Percentiles rank a stretch among this genome's conserved stretches.
phyloP scores from a whole-genome alignment of 208 protist genomes.

The Crithidia bombi region DNA sequence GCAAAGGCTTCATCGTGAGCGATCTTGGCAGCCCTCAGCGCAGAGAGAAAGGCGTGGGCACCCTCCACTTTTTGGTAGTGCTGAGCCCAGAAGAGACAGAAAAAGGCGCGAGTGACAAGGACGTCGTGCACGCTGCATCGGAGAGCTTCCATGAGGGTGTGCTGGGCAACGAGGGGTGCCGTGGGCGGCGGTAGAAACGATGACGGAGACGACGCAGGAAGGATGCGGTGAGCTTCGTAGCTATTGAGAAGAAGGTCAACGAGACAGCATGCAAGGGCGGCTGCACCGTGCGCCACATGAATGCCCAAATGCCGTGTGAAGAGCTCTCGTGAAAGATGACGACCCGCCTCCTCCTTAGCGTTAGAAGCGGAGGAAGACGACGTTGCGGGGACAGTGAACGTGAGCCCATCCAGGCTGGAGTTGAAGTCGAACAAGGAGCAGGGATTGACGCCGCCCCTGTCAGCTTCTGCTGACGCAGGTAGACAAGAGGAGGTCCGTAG shows the following conservation, averaged over 20 bases:
- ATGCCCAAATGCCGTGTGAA: slow-evolving; percentile 5
- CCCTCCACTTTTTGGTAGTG: slow-evolving; percentile 61
- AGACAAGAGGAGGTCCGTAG: slow-evolving; percentile 10
- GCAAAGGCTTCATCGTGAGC: slow-evolving; percentile 36
- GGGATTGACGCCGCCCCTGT: background rate
- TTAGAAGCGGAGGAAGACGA: background rate
- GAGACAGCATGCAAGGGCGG: slow-evolving; percentile 28
- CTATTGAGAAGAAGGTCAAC: slow-evolving; percentile 24
- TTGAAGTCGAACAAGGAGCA: background rate
- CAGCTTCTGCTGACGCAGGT: background rate
- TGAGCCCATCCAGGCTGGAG: slow-evolving; percentile 9
- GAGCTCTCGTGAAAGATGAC: background rate
- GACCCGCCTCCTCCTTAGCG: background rate
- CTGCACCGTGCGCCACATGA: background rate
- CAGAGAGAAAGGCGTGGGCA: slow-evolving; percentile 69
- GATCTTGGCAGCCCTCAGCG: slow-evolving; percentile 54
- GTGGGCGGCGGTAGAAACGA: background rate
- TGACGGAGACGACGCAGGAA: background rate
- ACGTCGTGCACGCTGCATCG: slow-evolving; percentile 51
- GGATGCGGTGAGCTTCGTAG: background rate
- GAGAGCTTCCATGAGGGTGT: slow-evolving; percentile 58
- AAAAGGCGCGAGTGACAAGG: slow-evolving; percentile 40
- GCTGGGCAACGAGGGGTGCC: slow-evolving; percentile 52
- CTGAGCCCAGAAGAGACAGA: slow-evolving; percentile 57
- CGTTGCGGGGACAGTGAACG: slow-evolving; percentile 11